Base-by-base conservation (phyloP, 306 rosid genomes). In the Ceratonia siliqua region DNA sequence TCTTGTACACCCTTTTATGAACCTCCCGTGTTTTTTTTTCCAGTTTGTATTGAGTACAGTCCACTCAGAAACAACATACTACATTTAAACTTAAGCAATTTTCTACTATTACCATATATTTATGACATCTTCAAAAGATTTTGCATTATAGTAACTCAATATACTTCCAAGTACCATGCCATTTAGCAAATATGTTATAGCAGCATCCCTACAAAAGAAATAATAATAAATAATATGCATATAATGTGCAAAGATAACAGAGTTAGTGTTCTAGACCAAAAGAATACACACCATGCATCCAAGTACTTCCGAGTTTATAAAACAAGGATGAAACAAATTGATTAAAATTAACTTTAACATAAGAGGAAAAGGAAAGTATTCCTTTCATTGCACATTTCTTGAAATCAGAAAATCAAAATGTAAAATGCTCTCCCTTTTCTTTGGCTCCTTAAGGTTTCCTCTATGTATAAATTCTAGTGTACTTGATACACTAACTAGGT, bases 281-380 rank as follows among this genome's bases (percentile, higher is more conserved):
- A 94, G 85, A 94, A 94, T 67, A 94, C 97, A 52, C 98, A 94
- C 98, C 98, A 94, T 12, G 98, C 98, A 82, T 94, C 98, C 80
- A 94, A 79, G 88, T 94, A 94, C 68, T 94, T 94, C 74, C 97
- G 89, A n/a, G 91, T 91, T 97, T 94, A 76, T 58, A 48, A 66
- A 83, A 63, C 70, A 68, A n/a, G 66, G 62, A 69, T 65, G 81
- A 35, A 76, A 82, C 66, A 59, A 39, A 56, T 52, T 59, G 52
- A 61, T 67, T 33, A 70, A 61, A 70, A 54, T 35, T 59, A 62
- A 68, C 33, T 41, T 15, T 52, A 76, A 54, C 10, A 21, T 25
- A 13, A 25, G 72, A 58, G 58, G 69, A 58, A 82, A 73, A 54
- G 1, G 46, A 32, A 79, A 56, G 35, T 35, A 30, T 11, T 68